These are phyloP conservation scores for Vicia villosa DNA, from an alignment of 306 rosid genomes.

Conservation along the genomic window DNA sequence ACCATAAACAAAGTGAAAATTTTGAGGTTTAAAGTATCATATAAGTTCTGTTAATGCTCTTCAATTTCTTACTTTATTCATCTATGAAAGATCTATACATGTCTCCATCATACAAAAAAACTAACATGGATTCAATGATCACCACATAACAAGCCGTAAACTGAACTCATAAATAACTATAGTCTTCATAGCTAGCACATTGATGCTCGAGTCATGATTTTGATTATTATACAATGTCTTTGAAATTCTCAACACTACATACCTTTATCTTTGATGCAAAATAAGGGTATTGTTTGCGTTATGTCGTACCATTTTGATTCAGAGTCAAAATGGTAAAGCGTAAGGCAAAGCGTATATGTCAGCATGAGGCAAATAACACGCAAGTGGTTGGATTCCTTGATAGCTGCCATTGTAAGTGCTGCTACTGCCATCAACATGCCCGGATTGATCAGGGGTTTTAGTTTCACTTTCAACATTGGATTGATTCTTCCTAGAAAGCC, in stretches of 20 bases:
- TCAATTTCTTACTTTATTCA: neutral
- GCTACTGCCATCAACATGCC: neutral
- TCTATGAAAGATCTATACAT: neutral
- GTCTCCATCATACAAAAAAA: neutral
- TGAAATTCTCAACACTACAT: neutral
- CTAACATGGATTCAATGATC: neutral
- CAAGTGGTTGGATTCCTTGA: constrained; percentile 29
- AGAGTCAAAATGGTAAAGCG: neutral
- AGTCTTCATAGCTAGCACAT: neutral
- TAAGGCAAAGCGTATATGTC: constrained; percentile 35
- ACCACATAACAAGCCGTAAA: neutral
- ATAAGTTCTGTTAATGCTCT: neutral
- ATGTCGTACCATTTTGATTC: too few species aligned
- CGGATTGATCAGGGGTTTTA: neutral
- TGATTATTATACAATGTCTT: neutral
- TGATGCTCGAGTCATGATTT: neutral
- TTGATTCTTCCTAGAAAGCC: constrained; percentile 10
- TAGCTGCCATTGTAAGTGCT: neutral
- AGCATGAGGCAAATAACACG: constrained; percentile 12
- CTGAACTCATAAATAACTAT: neutral
- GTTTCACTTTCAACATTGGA: neutral
- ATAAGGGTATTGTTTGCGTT: too few species aligned
- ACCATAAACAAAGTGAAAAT: too few species aligned
- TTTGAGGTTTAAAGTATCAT: neutral
- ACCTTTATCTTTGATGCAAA: neutral